Evolutionary conservation across 2,329 filamentous ascomycete genomes (phyloP).

Genomic region (Trichoderma simmonsii): DNA sequence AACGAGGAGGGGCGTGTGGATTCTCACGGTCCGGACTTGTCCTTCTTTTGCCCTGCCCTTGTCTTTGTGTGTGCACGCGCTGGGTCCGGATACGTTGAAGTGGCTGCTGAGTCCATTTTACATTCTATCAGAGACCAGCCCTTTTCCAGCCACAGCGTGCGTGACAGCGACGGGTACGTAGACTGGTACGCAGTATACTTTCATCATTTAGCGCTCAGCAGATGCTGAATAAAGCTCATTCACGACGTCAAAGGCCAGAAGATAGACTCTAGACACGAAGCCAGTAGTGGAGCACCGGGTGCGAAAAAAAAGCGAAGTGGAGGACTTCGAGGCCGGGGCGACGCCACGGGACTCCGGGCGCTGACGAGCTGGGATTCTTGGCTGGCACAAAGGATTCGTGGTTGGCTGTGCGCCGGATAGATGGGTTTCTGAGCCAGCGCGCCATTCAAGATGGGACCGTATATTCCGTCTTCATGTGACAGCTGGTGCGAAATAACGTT

Average conservation of each 20-base stretch:
- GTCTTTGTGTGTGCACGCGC: background rate
- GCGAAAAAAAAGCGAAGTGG: slow-evolving; percentile 10
- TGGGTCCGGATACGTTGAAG: background rate
- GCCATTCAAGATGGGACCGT: background rate
- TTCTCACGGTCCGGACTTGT: slow-evolving; percentile 14
- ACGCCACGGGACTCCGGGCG: slow-evolving; percentile 18
- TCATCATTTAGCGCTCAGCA: background rate
- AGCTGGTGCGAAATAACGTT: background rate
- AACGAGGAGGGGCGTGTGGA: slow-evolving; percentile 14
- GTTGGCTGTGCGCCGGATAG: slow-evolving; percentile 6
- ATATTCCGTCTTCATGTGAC: background rate
- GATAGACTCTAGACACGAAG: background rate
- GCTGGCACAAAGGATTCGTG: background rate
- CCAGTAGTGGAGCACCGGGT: slow-evolving; percentile 8
- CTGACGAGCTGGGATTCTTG: slow-evolving; percentile 10
- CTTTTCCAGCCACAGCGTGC: background rate
- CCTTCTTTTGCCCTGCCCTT: background rate
- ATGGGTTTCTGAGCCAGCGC: background rate
- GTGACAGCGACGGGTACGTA: background rate
- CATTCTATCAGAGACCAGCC: background rate
- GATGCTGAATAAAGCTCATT: background rate
- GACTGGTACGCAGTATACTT: background rate
- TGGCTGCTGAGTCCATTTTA: background rate
- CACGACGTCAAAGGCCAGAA: background rate
- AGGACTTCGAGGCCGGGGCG: slow-evolving; percentile 9